phyloP scores from a whole-genome alignment of 2,329 filamentous ascomycete genomes.

The Penicillium decumbens region DNA sequence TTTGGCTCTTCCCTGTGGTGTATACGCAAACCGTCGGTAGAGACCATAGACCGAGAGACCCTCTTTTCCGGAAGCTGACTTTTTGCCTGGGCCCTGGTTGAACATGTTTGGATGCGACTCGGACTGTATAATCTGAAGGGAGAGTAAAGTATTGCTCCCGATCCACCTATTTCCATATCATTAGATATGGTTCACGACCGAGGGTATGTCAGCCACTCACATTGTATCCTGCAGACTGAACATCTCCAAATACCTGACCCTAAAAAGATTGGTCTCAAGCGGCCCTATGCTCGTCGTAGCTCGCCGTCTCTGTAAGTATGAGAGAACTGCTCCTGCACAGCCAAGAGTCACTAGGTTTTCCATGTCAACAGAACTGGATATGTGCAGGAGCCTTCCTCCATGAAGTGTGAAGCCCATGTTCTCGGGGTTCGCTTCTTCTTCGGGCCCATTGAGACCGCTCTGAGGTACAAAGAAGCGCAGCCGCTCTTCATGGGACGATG shows the following conservation, averaged over 20 bases:
- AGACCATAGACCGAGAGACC: conserved; percentile 78
- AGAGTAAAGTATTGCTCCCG: conserved; percentile 71
- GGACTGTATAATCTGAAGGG: conserved; percentile 77
- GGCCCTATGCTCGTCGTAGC: conserved; percentile 60
- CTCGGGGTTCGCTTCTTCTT: conserved; percentile 36
- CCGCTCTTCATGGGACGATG: conserved; percentile 44
- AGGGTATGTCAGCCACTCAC: conserved; percentile 35
- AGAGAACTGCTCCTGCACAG: conserved; percentile 82
- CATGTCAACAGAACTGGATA: conserved; percentile 67
- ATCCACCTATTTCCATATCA: conserved; percentile 60
- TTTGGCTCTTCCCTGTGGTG: conserved; percentile 68
- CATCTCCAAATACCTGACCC: conserved; percentile 64
- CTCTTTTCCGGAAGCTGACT: conserved; percentile 66
- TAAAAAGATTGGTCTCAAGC: conserved; percentile 53
- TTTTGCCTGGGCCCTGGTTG: conserved; percentile 63
- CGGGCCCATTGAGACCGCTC: conserved; percentile 45
- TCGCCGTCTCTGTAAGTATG: conserved; percentile 66
- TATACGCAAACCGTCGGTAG: conserved; percentile 69
- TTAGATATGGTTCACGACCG: not conserved
- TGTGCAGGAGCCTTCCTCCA: conserved; percentile 61
- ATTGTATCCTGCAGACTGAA: conserved; percentile 64
- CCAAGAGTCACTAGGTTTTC: conserved; percentile 71
- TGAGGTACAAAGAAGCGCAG: conserved; percentile 61
- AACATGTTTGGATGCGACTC: conserved; percentile 80
- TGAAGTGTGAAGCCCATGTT: conserved; percentile 49